Evolutionary conservation across 1,284 basidiomycete species (phyloP).

Genomic region (Pseudozyma tsukubaensis): DNA sequence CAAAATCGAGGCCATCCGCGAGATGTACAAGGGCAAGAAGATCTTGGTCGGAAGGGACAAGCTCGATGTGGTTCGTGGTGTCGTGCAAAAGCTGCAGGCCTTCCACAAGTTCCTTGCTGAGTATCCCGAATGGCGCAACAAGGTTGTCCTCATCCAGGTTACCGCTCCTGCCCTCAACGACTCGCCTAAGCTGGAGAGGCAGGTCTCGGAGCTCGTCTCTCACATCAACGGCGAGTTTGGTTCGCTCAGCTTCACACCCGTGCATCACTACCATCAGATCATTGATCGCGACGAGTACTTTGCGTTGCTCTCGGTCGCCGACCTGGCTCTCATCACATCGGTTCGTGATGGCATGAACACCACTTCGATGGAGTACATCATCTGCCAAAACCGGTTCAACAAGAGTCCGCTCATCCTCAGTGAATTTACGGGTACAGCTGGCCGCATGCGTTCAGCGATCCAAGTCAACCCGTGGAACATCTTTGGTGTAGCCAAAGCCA

Average conservation of each 20-base stretch:
- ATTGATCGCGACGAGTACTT: slow-evolving; percentile 96
- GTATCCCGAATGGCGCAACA: slow-evolving; percentile 95
- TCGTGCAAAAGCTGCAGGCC: slow-evolving; percentile 95
- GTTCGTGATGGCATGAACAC: slow-evolving; percentile 99
- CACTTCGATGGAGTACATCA: slow-evolving; percentile 92
- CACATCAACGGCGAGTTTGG: slow-evolving; percentile 98
- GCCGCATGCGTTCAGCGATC: slow-evolving; percentile 83
- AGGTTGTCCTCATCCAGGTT: slow-evolving; percentile 80
- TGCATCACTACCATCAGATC: slow-evolving; percentile 99
- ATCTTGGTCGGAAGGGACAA: slow-evolving; percentile 99
- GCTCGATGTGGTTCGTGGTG: slow-evolving; percentile 96
- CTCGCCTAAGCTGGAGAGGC: slow-evolving; percentile 90
- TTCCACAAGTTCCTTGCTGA: slow-evolving; percentile 93
- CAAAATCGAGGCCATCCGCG: slow-evolving; percentile 84
- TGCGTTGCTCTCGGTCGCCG: slow-evolving; percentile 92
- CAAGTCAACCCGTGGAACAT: slow-evolving; percentile 81
- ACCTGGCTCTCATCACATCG: slow-evolving; percentile 94
- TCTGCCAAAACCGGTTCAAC: slow-evolving; percentile 85
- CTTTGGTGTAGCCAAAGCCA: slow-evolving; percentile 91
- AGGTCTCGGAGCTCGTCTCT: slow-evolving; percentile 92
- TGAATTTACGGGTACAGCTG: slow-evolving; percentile 97
- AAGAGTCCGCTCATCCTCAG: slow-evolving; percentile 85
- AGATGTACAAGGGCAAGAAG: slow-evolving; percentile 95
- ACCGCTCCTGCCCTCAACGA: slow-evolving; percentile 95
- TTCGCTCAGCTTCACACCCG: slow-evolving; percentile 92